Evolutionary conservation across 345 rosid species (phyloP).

Genomic region (Firmiana major): DNA sequence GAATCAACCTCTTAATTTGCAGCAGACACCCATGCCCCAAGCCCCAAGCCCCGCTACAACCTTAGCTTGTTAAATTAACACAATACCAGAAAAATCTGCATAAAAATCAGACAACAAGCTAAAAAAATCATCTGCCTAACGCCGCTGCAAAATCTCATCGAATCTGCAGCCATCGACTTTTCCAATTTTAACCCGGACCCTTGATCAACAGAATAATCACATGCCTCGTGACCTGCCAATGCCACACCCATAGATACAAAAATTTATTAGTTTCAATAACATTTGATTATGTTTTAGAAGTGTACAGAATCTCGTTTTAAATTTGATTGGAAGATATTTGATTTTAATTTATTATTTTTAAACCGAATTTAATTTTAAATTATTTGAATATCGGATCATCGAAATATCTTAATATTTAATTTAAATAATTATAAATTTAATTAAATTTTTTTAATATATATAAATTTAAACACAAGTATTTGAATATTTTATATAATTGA

Average conservation of each 20-base stretch:
- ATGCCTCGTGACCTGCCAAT: constrained; percentile 49
- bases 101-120: neutral
- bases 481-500: too few relatives aligned
- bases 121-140: neutral
- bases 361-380: too few relatives aligned
- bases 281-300: neutral
- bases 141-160: neutral
- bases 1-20: neutral
- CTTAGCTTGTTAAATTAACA: neutral
- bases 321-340: too few relatives aligned
- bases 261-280: neutral
- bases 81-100: neutral
- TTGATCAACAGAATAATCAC: constrained; percentile 24
- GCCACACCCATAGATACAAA: neutral
- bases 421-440: too few relatives aligned
- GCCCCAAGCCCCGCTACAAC: neutral
- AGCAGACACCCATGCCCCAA: neutral
- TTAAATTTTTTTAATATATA: too few relatives aligned
- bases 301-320: too few relatives aligned
- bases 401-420: too few relatives aligned
- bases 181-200: constrained; percentile 18
- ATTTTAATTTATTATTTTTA: too few relatives aligned
- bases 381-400: too few relatives aligned
- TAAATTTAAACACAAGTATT: too few relatives aligned
- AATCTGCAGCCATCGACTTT: constrained; percentile 24